Evolutionary conservation across 106 monocot genomes (phyloP).

Genomic region (Gastrodia elata): DNA sequence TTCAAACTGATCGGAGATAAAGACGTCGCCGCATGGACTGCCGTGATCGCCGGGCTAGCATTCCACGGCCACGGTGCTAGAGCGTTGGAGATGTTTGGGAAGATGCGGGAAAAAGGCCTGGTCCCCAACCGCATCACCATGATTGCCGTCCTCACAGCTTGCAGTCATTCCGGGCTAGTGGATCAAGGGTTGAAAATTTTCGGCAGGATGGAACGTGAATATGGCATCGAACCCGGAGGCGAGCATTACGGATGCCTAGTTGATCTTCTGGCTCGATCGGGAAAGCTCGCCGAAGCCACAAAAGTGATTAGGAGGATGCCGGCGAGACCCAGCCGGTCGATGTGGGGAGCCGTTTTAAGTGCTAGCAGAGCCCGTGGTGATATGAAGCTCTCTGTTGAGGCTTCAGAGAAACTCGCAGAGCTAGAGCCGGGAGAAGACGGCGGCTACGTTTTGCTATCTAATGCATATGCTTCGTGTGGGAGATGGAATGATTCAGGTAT

Average conservation of each 20-base stretch:
- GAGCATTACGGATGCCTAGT: conserved; percentile 69
- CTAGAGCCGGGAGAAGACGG: conserved; percentile 50
- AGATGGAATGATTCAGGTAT: conserved; percentile 37
- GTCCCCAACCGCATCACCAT: conserved; percentile 51
- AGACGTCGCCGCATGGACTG: conserved; percentile 52
- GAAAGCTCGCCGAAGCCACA: conserved; percentile 38
- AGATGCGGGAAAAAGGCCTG: conserved; percentile 31
- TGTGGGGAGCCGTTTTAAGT: conserved; percentile 63
- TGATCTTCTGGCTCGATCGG: conserved; percentile 62
- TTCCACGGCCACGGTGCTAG: conserved; percentile 41
- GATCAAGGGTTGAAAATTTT: conserved; percentile 45
- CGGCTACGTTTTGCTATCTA: conserved; percentile 56
- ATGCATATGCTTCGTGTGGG: conserved; percentile 43
- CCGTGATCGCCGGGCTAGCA: conserved; percentile 50
- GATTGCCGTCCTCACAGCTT: conserved; percentile 51
- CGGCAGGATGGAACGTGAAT: conserved; percentile 27
- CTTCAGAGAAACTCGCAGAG: conserved; percentile 34
- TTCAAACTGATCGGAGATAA: conserved; percentile 28
- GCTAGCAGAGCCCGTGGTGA: conserved; percentile 34
- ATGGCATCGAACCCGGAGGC: conserved; percentile 30
- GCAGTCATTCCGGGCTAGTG: conserved; percentile 58
- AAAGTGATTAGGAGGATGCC: conserved; percentile 35
- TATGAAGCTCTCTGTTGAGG: conserved; percentile 24
- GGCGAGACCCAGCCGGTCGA: conserved; percentile 35
- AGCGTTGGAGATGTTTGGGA: conserved; percentile 45